phyloP scores from a whole-genome alignment of 164 flowering plant genomes.

The Houttuynia cordata region DNA sequence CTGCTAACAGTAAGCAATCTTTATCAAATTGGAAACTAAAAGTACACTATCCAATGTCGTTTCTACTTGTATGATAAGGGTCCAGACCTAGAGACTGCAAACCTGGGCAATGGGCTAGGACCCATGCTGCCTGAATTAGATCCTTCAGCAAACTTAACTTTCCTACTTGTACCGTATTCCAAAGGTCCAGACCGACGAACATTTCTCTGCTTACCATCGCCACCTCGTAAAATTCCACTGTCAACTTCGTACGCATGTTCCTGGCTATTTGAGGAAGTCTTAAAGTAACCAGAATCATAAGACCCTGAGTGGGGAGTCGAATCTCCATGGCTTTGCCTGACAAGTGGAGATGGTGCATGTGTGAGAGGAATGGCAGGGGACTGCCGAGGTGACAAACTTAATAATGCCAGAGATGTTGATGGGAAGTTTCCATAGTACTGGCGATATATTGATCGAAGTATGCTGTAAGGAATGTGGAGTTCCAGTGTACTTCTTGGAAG shows the following conservation, averaged over 20 bases:
- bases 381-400: constrained; percentile 54
- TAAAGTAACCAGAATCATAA: constrained; percentile 46
- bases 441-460: constrained; percentile 82
- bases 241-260: constrained; percentile 40
- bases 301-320: constrained; percentile 40
- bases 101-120: constrained; percentile 91
- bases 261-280: constrained; percentile 39
- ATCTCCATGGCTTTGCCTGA: constrained; percentile 42
- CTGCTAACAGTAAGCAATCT: background rate
- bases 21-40: too few species aligned
- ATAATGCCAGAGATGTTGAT: constrained; percentile 41
- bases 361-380: constrained; percentile 59
- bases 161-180: constrained; percentile 68
- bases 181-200: constrained; percentile 83
- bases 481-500: constrained; percentile 84
- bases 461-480: constrained; percentile 66
- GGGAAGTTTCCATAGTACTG: constrained; percentile 70
- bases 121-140: constrained; percentile 71
- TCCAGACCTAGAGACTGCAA: constrained; percentile 94
- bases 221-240: constrained; percentile 24
- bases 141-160: constrained; percentile 54
- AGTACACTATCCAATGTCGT: background rate
- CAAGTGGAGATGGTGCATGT: constrained; percentile 51
- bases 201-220: constrained; percentile 36
- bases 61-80: constrained; percentile 69